Base-by-base conservation (phyloP, 1,139 yeast species). In the Ogataea hybrid region DNA sequence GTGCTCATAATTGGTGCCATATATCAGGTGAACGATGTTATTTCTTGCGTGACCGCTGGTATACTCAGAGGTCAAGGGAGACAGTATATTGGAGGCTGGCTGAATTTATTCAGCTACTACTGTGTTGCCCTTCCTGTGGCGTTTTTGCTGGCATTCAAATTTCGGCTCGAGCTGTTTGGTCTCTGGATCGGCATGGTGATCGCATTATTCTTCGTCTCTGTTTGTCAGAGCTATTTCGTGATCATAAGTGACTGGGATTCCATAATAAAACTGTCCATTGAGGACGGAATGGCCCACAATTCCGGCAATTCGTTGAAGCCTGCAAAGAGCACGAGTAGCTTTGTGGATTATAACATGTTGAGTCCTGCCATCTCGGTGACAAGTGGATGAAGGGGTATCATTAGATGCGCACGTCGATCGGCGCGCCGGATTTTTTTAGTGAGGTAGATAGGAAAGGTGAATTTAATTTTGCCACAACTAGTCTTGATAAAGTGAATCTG, bases 51-150 rank as follows among this genome's bases (percentile, higher is more conserved):
- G 16, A 70, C 81, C 2, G 79, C 77, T 4, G 87, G 86, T 2
- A 64, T 80, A 20, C 64, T 81, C 43, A 67, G 87, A 51, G 86
- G 83, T 8, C 87, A 81, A 60, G 87, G 86, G 4, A 64, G 85
- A 53, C 87, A 81, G 56, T 70, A 70, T 46, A 76, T 81, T 48
- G 87, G 86, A 3, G 84, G 85, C 2, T 68, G 73, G 51, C 58
- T 80, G 46, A 80, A 79, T 57, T 57, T 81, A 14, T 58, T 79
- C 37, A 68, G 79, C 32, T 81, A 81, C 57, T 81, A 81, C 52
- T 53, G 71, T 8, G 56, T 81, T 41, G 85, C 85, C 1, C 62
- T 81, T 39, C 86, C 87, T 0, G 62, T 68, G 42, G 81, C 85
- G 7, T 74, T 73, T 39, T 53, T 70, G 30, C 68, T 75, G 45